Evolutionary conservation across 1,139 yeast species (phyloP).

Genomic region (Saccharomycopsis crataegensis): DNA sequence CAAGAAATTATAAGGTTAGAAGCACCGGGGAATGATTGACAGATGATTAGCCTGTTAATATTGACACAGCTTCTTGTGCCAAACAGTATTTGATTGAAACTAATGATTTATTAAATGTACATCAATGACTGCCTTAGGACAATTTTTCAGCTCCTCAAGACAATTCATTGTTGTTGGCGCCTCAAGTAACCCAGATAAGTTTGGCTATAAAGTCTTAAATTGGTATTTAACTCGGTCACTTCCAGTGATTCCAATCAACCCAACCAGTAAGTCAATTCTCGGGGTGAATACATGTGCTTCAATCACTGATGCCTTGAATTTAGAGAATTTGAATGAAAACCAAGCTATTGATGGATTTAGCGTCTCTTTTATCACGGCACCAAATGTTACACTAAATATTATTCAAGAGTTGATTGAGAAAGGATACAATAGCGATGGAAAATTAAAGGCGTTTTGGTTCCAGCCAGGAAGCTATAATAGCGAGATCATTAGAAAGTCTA

Average conservation of each 20-base stretch:
- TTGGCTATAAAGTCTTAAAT: constrained; percentile 59
- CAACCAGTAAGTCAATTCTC: constrained; percentile 41
- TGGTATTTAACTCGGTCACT: constrained; percentile 60
- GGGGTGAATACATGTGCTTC: constrained; percentile 33
- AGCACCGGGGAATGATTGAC: too few species aligned
- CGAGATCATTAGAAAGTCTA: constrained; percentile 42
- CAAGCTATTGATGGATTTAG: constrained; percentile 36
- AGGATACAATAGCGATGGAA: not conserved
- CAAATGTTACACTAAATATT: constrained; percentile 44
- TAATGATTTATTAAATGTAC: too few species aligned
- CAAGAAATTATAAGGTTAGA: too few species aligned
- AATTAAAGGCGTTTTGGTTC: constrained; percentile 47
- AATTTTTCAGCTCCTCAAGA: constrained; percentile 45
- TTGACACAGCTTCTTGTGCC: too few species aligned
- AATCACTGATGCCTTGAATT: constrained; percentile 12
- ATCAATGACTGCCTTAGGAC: too few species aligned
- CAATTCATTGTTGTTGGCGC: constrained; percentile 71
- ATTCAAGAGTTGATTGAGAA: constrained; percentile 33
- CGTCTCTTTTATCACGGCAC: constrained; percentile 69
- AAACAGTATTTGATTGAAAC: too few species aligned
- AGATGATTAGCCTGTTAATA: too few species aligned
- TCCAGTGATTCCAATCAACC: constrained; percentile 64
- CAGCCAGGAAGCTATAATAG: constrained; percentile 73
- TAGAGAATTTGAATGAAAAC: constrained; percentile 27
- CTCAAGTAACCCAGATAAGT: constrained; percentile 54